phyloP scores from a whole-genome alignment of 2,329 filamentous ascomycete species.

The Colletotrichum sojae region DNA sequence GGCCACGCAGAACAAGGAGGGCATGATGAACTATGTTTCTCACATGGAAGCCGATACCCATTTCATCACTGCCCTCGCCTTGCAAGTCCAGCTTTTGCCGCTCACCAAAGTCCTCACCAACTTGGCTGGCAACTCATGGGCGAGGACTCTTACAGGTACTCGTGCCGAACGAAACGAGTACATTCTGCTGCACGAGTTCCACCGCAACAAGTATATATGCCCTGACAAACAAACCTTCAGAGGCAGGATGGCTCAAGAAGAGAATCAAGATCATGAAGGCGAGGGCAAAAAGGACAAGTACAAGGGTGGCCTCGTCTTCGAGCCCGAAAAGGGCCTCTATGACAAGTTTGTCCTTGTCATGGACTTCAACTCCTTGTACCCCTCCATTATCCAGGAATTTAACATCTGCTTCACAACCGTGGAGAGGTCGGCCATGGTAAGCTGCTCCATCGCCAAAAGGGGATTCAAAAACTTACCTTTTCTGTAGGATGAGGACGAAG shows the following conservation, averaged over 20 bases:
- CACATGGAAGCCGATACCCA: constrained; percentile 97
- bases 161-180: constrained; percentile 98
- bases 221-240: constrained; percentile 93
- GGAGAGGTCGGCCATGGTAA: constrained; percentile 80
- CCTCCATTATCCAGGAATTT: constrained; percentile 98
- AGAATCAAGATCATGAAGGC: constrained; percentile 77
- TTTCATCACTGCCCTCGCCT: constrained; percentile 90
- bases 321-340: constrained; percentile 96
- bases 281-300: constrained; percentile 98
- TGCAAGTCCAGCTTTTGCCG: constrained; percentile 92
- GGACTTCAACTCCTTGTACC: constrained; percentile 99
- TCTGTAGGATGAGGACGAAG: constrained; percentile 76
- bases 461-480: constrained; percentile 47
- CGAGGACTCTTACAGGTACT: constrained; percentile 93
- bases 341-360: constrained; percentile 99
- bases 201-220: constrained; percentile 97
- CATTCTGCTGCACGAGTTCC: constrained; percentile 97
- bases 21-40: constrained; percentile 91
- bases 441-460: constrained; percentile 46
- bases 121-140: constrained; percentile 98
- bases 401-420: constrained; percentile 99
- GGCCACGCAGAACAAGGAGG: constrained; percentile 82
- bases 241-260: constrained; percentile 79
- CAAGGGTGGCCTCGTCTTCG: constrained; percentile 98
- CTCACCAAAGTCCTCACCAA: constrained; percentile 97